Base-by-base conservation (phyloP, 169 alveolate genomes). In the Plasmodium gallinaceum region DNA sequence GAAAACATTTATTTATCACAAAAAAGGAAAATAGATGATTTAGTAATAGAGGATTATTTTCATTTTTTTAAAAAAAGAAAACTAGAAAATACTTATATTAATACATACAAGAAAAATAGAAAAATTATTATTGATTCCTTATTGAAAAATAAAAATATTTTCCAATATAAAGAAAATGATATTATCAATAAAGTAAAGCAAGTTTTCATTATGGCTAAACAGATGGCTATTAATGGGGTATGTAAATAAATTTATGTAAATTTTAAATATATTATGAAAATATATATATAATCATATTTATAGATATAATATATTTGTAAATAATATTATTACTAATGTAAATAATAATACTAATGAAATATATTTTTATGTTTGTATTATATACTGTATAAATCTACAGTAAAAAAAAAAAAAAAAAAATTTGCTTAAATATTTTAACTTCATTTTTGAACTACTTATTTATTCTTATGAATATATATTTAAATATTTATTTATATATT, bases 161-260 rank as follows among this genome's bases (percentile, higher is more conserved):
- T 22, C 0, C 90, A 80, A 51, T 80, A 80, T 46, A 80, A 80
- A 0, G 90, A 80, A 65, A 51, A 48, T 37, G 90, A 80, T 22
- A 80, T 80, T 52, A 52, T 80, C 20, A 65, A 80, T 26, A 37
- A 60, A 18, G 90, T 80, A 37, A 80, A 80, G 65, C 90, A 80
- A 65, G 71, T 80, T 9, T 46, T 68, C 48, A 66, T 80, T 12
- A 80, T 65, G 69, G 90, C 90, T 16, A 32, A 74, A 0, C 90
- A 80, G 16, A 80, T 80, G 90, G 90, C 90, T 14, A 43, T 80
- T 5, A 66, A 37, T 52, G 90, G 90, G 90, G 90, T 80, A 54
- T n/a, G 64, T 1, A 8, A n/a, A 9, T 18, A 42, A 6, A 4
- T 14, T 52, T 20, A 6, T 24, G 42, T n/a, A 5, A 10, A 18